Evolutionary conservation across 2,329 filamentous ascomycete species (phyloP).

Genomic region (Mariannaea elegans): DNA sequence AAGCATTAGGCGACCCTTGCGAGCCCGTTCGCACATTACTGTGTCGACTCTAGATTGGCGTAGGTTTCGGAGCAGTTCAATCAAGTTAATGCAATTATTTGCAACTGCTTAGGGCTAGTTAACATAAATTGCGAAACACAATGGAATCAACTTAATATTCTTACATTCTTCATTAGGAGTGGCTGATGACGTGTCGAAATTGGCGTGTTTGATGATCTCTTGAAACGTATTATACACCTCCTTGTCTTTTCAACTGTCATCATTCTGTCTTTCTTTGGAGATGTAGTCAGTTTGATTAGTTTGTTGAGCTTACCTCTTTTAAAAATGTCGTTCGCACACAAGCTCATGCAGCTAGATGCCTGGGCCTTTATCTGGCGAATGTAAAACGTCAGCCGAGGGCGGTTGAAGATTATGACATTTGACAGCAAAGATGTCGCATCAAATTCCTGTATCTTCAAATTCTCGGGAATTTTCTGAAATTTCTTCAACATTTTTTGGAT

Average conservation of each 20-base stretch:
- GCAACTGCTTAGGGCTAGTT: not conserved
- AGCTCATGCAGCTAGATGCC: not conserved
- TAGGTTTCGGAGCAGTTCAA: conserved; percentile 3
- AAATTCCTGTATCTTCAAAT: not conserved
- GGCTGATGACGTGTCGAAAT: not conserved
- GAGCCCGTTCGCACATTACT: conserved; percentile 11
- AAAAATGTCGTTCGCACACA: not conserved
- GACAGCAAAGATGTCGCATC: not conserved
- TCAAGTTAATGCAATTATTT: not conserved
- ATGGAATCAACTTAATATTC: too few species aligned
- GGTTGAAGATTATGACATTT: conserved; percentile 22
- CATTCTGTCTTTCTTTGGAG: too few species aligned
- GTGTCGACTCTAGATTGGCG: not conserved
- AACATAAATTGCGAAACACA: not conserved
- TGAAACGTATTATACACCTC: not conserved
- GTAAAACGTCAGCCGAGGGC: conserved; percentile 12
- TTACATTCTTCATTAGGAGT: not conserved
- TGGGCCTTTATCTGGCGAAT: not conserved
- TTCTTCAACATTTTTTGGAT: conserved; percentile 5
- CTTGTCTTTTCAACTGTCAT: not conserved
- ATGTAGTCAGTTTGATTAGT: too few species aligned
- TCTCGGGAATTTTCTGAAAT: not conserved
- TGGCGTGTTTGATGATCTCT: not conserved
- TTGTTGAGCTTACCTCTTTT: too few species aligned
- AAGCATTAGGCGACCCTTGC: conserved; percentile 1